Conservation (phyloP, 176 grass and related monocot species). For the bread wheat (Triticum aestivum) region DNA sequence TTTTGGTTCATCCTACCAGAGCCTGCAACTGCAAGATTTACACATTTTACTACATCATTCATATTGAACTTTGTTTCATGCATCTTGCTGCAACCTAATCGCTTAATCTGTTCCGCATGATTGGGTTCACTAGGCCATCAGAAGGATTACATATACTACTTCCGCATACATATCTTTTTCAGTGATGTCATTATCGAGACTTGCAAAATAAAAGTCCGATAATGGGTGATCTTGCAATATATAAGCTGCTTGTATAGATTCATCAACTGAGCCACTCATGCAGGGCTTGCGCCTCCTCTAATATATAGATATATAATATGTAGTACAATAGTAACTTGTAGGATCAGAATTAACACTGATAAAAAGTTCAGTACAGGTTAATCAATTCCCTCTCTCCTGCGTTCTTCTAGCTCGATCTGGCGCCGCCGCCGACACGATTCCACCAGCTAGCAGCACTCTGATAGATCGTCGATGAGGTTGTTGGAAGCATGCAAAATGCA, state of each 20-base stretch:
- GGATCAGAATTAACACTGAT: slow-evolving; percentile 37
- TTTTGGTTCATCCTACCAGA: background rate
- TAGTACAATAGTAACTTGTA: slow-evolving; percentile 7
- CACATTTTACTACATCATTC: too few relatives aligned
- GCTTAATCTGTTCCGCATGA: background rate
- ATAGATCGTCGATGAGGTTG: background rate
- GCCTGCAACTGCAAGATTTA: background rate
- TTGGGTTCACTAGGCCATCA: background rate
- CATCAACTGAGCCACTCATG: background rate
- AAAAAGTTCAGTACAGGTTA: slow-evolving; percentile 43
- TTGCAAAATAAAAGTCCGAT: too few relatives aligned
- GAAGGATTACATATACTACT: too few relatives aligned
- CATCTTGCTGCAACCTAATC: background rate
- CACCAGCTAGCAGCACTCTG: too few relatives aligned
- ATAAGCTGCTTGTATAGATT: slow-evolving; percentile 15
- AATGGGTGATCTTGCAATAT: background rate
- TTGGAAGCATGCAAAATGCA: background rate
- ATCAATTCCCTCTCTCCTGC: background rate
- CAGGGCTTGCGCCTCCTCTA: background rate
- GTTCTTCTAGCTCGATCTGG: slow-evolving; percentile 14
- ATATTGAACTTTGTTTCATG: too few relatives aligned
- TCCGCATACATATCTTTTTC: background rate
- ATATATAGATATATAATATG: background rate
- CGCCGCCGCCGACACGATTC: background rate
- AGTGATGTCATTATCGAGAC: background rate